phyloP scores from a whole-genome alignment of 2,329 filamentous ascomycete genomes.

The Ophiostoma ulmi region DNA sequence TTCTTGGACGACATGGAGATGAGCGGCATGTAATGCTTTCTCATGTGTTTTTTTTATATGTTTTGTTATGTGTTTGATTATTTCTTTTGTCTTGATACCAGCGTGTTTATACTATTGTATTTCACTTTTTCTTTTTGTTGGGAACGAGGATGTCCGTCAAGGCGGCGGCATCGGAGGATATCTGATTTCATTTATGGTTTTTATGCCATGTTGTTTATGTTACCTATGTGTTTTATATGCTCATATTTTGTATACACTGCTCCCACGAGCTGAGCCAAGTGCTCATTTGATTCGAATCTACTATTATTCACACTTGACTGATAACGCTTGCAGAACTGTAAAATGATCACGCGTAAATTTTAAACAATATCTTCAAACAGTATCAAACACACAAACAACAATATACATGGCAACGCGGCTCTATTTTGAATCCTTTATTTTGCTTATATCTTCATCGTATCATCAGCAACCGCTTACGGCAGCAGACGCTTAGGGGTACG shows the following conservation, averaged over 20 bases:
- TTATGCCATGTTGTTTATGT: background rate
- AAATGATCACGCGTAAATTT: background rate
- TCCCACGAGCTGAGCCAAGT: background rate
- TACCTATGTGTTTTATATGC: background rate
- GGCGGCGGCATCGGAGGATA: background rate
- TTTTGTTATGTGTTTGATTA: slow-evolving; percentile 3
- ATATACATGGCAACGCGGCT: background rate
- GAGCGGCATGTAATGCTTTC: slow-evolving; percentile 31
- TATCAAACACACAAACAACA: background rate
- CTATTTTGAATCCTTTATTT: background rate
- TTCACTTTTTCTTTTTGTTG: slow-evolving; percentile 12
- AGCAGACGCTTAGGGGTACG: slow-evolving; percentile 55
- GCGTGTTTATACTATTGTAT: background rate
- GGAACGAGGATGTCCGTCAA: background rate
- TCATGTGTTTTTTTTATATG: background rate
- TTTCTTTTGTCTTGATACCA: slow-evolving; percentile 14
- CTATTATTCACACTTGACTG: background rate
- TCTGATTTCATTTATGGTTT: background rate
- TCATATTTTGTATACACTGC: slow-evolving; percentile 12
- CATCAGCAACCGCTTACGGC: slow-evolving; percentile 37
- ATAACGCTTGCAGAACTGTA: background rate
- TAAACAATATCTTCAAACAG: background rate
- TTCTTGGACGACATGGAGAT: slow-evolving; percentile 55
- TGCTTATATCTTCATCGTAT: background rate
- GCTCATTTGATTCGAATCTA: background rate